phyloP scores from a whole-genome alignment of 2,329 filamentous ascomycete species.

The Arthrobotrys sphaeroides region DNA sequence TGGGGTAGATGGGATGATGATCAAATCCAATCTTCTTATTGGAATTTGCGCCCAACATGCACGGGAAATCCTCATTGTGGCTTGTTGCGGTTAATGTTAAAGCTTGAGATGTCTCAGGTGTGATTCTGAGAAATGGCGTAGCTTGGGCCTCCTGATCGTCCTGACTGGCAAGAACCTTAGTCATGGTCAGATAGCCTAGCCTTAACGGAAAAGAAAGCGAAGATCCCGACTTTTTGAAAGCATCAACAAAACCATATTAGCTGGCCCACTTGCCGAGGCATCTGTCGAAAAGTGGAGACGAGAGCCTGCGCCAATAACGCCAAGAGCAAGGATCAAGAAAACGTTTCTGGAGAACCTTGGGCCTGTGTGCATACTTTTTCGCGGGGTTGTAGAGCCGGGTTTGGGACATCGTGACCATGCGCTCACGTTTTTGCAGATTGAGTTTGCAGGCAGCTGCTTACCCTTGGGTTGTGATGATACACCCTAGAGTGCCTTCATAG shows the following conservation, averaged over 20 bases:
- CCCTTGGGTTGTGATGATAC: not conserved
- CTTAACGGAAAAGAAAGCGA: constrained; percentile 30
- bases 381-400: not conserved
- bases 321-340: constrained; percentile 32
- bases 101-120: not conserved
- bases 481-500: not conserved
- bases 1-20: constrained; percentile 34
- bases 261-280: constrained; percentile 36
- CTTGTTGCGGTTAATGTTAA: not conserved
- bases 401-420: constrained; percentile 19
- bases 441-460: not conserved
- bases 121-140: not conserved
- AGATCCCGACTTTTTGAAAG: constrained; percentile 17
- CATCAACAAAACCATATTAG: not conserved
- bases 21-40: constrained; percentile 19
- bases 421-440: not conserved
- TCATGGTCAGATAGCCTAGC: not conserved
- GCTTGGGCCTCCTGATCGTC: not conserved
- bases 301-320: constrained; percentile 4
- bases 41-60: not conserved
- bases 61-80: not conserved
- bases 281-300: constrained; percentile 34
- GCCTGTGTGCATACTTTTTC: constrained; percentile 9
- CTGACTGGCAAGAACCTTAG: not conserved
- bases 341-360: constrained; percentile 27